Evolutionary conservation across 2,329 filamentous ascomycete genomes (phyloP), one percentile per base, ranked within the genome.

Genomic region (Fusarium sp.): DNA sequence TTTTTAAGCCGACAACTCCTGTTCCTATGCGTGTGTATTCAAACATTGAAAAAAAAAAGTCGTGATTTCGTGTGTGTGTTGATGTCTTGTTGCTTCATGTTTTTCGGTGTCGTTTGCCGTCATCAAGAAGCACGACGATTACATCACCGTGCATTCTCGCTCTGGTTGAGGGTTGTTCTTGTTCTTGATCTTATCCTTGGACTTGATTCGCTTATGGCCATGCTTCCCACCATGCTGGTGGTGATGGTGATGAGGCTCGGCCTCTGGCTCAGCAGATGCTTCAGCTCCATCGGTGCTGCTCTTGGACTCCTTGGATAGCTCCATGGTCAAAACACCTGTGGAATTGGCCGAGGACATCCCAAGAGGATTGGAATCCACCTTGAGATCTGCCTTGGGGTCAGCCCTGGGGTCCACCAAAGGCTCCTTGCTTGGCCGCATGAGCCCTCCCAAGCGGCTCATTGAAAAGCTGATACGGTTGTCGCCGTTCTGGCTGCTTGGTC

Each of bases 381-480:
- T 58, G 35, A 52, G 66, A 18, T 82, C 82, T 10, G 70, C 66
- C 52, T 69, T 76, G 13, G 79, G 71, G 10, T 74, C 72, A 14
- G 69, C 66, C 52, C 66, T 76, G 13, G 79, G 73, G 9, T 74
- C 72, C 18, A 45, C 22, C 36, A 72, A 36, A 31, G 65, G 84
- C 68, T 91, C 89, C 76, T 85, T 88, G 81, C 87, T 89, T 10
- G 85, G 76, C 60, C 86, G 87, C 75, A 87, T 86, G 8, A 90
- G 84, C 0, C 86, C 85, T 11, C 86, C 86, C 5, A 90, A 80
- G n/a, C 88, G 86, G 18, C 86, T 87, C 79, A 92, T 90, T 4
- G 88, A 89, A 20, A 88, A 82, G 76, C 88, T 91, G 65, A 91
- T 87, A 5, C 90, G 85, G 18, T 85, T 85, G 73, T 92, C 90